A percentile compares a stretch with the other conserved stretches of the same genome.
Evolutionary conservation across 176 grass and related monocot genomes (phyloP).

Genomic region (Ampelocalamus luodianensis): DNA sequence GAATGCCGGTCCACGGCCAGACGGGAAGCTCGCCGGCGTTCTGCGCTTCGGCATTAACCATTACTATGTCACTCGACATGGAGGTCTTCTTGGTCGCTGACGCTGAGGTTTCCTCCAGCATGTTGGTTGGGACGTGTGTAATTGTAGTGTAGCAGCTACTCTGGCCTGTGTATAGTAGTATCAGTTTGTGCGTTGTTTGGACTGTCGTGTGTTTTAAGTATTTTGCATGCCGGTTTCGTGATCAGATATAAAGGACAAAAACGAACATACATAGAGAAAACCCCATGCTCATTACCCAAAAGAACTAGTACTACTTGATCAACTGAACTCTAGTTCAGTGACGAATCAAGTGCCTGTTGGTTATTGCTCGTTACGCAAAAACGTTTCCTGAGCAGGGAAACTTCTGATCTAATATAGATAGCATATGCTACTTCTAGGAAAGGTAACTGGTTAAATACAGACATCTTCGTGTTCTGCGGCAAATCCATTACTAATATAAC

Average conservation of each 20-base stretch:
- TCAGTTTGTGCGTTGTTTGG: not conserved
- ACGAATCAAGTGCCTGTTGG: not conserved
- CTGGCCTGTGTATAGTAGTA: not conserved
- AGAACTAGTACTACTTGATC: not conserved
- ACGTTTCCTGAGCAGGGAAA: not conserved
- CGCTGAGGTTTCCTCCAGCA: not conserved
- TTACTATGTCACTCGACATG: constrained; percentile 21
- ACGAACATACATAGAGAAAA: not conserved
- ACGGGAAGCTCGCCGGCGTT: constrained; percentile 38
- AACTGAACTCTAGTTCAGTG: too few relatives aligned
- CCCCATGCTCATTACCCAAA: not conserved
- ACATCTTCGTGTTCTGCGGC: constrained; percentile 3
- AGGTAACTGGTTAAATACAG: not conserved
- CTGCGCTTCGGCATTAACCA: not conserved
- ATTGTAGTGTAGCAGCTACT: not conserved
- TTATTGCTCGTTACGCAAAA: not conserved
- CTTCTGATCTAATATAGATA: not conserved
- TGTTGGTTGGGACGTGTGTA: not conserved
- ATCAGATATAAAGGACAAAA: not conserved
- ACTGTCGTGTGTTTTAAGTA: not conserved
- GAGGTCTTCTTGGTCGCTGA: not conserved
- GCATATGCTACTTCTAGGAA: not conserved
- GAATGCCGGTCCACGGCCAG: constrained; percentile 48
- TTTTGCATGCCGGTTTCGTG: not conserved
- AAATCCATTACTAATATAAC: constrained; percentile 13